A percentile compares a stretch with the other conserved stretches of the same genome.
These are phyloP conservation scores for Pleurotus salmoneostramineus DNA, from an alignment of 768 basidiomycete genomes.

Conservation along the genomic window DNA sequence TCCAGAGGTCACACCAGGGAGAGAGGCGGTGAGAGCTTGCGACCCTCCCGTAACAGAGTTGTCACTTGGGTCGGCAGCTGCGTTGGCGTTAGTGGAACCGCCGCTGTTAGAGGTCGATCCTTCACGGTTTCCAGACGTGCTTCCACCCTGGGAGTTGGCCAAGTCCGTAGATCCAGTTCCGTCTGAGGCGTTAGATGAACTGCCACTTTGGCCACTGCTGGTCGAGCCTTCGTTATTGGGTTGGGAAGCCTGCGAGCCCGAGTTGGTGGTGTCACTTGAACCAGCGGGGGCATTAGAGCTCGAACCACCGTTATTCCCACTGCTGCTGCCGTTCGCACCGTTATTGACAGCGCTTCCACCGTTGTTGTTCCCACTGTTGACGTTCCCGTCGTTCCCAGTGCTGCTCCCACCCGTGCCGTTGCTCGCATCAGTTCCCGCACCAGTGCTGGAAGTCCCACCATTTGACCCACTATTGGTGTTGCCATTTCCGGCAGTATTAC, in stretches of 20 bases:
- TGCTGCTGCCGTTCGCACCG: slow-evolving; percentile 6
- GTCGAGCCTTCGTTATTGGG: background rate
- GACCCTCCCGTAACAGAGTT: background rate
- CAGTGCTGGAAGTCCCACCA: slow-evolving; percentile 8
- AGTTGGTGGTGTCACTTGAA: background rate
- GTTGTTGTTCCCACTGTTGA: slow-evolving; percentile 1
- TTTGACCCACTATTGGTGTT: background rate
- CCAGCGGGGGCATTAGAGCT: background rate
- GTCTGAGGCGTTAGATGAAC: background rate
- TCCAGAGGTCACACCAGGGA: background rate
- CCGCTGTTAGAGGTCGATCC: background rate
- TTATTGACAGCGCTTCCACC: slow-evolving; percentile 11
- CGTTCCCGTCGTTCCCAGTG: background rate
- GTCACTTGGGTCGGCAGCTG: background rate
- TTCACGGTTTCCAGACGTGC: background rate
- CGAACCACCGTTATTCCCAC: background rate
- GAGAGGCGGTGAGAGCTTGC: background rate
- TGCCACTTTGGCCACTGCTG: slow-evolving; percentile 1
- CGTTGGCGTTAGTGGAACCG: background rate
- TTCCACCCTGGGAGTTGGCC: background rate
- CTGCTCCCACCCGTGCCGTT: background rate
- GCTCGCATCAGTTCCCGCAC: background rate
- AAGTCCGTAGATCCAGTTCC: background rate
- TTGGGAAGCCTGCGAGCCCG: slow-evolving; percentile 6
- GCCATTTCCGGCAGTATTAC: background rate